A percentile compares a stretch with the other conserved stretches of the same genome.
Evolutionary conservation across 192 early-diverging fungal species (phyloP).

Genomic region (Coemansia sp.): DNA sequence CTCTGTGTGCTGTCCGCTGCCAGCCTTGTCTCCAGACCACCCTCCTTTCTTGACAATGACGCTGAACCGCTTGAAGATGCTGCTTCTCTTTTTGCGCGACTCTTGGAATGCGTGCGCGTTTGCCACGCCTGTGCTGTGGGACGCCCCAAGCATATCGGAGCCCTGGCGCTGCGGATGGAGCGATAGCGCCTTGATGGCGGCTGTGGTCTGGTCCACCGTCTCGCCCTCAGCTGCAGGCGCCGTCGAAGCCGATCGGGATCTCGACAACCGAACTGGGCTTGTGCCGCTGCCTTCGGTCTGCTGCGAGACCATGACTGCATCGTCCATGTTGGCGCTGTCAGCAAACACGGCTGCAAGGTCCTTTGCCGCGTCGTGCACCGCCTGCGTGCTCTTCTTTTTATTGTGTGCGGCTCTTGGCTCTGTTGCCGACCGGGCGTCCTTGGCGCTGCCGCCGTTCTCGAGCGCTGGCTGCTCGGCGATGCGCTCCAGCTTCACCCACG

Average conservation of each 20-base stretch:
- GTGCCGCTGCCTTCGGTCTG: neutral
- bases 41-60: slow-evolving; percentile 44
- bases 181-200: slow-evolving; percentile 46
- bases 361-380: slow-evolving; percentile 15
- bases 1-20: slow-evolving; percentile 10
- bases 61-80: slow-evolving; percentile 48
- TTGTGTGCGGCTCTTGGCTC: slow-evolving; percentile 2
- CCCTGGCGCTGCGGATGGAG: slow-evolving; percentile 23
- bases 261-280: neutral
- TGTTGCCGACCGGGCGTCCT: slow-evolving; percentile 1
- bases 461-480: slow-evolving; percentile 7
- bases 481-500: slow-evolving; percentile 43
- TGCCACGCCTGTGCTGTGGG: slow-evolving; percentile 1
- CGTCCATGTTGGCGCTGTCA: neutral
- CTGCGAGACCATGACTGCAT: neutral
- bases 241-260: slow-evolving; percentile 2
- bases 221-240: slow-evolving; percentile 1
- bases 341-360: slow-evolving; percentile 3
- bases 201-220: slow-evolving; percentile 46
- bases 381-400: slow-evolving; percentile 13
- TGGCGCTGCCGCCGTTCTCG: neutral
- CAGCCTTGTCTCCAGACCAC: slow-evolving; percentile 17
- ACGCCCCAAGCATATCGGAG: slow-evolving; percentile 8
- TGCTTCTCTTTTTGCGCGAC: slow-evolving; percentile 35
- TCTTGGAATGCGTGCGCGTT: slow-evolving; percentile 7